Base-by-base conservation (phyloP, 352 stramenopile species). In the Phytophthora aleatoria region DNA sequence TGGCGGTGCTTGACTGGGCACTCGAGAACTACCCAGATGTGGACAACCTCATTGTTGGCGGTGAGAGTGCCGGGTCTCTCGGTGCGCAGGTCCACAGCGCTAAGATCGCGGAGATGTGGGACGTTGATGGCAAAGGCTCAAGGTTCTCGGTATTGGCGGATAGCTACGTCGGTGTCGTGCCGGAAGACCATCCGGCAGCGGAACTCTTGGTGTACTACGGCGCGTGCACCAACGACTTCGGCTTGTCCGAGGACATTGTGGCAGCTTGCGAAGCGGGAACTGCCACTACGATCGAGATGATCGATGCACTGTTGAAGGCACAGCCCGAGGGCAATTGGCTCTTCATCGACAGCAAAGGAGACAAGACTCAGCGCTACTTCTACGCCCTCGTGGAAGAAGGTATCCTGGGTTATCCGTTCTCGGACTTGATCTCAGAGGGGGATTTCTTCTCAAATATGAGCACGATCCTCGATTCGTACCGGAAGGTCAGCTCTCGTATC, bases 271-370 rank as follows among this genome's bases (percentile, higher is more conserved):
- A 85, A 50, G 62, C 73, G 43, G 63, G 74, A 5, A 74, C 67
- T 10, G 56, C 48, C 13, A 79, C 62, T 0, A 73, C 74, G 3
- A 56, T 62, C 1, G 65, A 87, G 16, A 59, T 92, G 44, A 71
- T 88, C 33, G 62, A 71, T 47, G 38, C 56, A 2, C 43, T 89
- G 39, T 57, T 90, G 28, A 52, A 82, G 33, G 50, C 56, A 12
- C 69, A 72, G 15, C 54, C 78, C 13, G 69, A 58, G 33, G 64
- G 59, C 39, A 68, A 86, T 44, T 91, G 83, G 83, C 50, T 91
- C 10, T 88, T 85, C 53, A 73, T 88, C 54, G 52, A 87, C 61
- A 90, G 76, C 64, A 88, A 82, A 50, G 71, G 45, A 51, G 83
- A 91, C 64, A 64, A 64, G 31, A 83, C 68, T 3, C 83, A 91